Conservation (phyloP, 768 basidiomycete genomes). For the Suillus subaureus region DNA sequence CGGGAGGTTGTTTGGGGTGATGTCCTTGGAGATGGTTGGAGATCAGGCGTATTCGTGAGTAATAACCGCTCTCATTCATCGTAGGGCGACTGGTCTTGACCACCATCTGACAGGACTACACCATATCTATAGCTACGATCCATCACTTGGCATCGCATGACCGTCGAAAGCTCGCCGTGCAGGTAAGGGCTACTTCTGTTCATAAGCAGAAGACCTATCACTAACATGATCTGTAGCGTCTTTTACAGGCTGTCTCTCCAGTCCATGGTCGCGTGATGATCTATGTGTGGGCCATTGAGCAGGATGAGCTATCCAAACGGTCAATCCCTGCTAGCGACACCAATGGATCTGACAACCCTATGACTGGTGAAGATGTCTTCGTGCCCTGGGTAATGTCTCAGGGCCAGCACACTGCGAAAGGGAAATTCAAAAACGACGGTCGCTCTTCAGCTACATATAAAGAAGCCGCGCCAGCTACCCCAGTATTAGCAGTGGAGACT, state of each 20-base stretch:
- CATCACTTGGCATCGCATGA: conserved; percentile 88
- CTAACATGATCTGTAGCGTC: conserved; percentile 41
- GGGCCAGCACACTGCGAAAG: conserved; percentile 24
- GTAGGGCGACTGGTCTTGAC: background rate
- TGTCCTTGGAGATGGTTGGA: conserved; percentile 73
- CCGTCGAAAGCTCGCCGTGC: conserved; percentile 71
- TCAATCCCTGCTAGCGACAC: conserved; percentile 43
- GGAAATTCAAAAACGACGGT: conserved; percentile 15
- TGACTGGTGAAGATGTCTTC: conserved; percentile 75
- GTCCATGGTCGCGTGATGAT: conserved; percentile 79
- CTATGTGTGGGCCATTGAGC: conserved; percentile 97
- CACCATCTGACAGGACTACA: conserved; percentile 72
- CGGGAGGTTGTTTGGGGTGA: conserved; percentile 85
- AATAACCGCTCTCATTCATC: background rate
- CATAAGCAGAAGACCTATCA: background rate
- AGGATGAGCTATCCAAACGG: conserved; percentile 83
- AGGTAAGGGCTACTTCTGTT: conserved; percentile 46
- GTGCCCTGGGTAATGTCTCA: conserved; percentile 82
- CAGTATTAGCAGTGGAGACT: conserved; percentile 19
- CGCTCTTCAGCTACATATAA: conserved; percentile 4
- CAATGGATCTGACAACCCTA: conserved; percentile 20
- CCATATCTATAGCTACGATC: conserved; percentile 96
- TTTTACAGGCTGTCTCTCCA: conserved; percentile 67
- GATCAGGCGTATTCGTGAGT: conserved; percentile 79
- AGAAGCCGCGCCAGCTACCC: background rate